These are phyloP conservation scores for Parastagonospora nodorum DNA, from an alignment of 2,329 filamentous ascomycete species.

Conservation along the genomic window DNA sequence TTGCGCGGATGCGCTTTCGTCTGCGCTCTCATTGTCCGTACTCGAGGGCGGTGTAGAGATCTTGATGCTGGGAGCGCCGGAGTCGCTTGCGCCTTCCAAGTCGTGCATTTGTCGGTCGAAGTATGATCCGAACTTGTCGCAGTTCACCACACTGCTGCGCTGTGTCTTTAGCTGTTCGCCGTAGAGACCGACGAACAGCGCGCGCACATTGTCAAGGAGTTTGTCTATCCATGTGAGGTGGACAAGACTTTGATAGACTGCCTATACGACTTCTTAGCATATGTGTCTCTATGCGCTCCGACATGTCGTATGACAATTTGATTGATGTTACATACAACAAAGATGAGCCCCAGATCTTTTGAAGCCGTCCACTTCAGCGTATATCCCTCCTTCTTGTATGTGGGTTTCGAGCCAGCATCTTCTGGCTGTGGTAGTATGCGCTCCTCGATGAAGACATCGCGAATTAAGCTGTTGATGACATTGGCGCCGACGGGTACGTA, in stretches of 20 bases:
- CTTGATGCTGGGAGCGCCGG: conserved; percentile 47
- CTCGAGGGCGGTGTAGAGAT: conserved; percentile 55
- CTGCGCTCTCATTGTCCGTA: conserved; percentile 54
- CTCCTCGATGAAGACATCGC: conserved; percentile 97
- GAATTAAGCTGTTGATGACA: conserved; percentile 92
- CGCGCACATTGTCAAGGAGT: conserved; percentile 91
- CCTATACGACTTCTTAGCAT: conserved; percentile 57
- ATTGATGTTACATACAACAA: conserved; percentile 70
- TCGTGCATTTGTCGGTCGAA: conserved; percentile 92
- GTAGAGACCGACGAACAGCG: conserved; percentile 89
- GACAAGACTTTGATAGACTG: conserved; percentile 93
- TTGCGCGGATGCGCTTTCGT: conserved; percentile 59
- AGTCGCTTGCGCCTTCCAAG: conserved; percentile 65
- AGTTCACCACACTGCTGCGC: conserved; percentile 78
- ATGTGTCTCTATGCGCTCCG: not conserved
- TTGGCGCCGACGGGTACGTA: conserved; percentile 80
- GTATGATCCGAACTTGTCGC: conserved; percentile 80
- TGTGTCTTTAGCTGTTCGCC: conserved; percentile 83
- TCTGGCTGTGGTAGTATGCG: conserved; percentile 68
- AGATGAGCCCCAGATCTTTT: conserved; percentile 93
- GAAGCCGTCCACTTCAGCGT: conserved; percentile 91
- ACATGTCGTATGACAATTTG: not conserved
- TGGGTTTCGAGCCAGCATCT: conserved; percentile 67
- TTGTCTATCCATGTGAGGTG: conserved; percentile 97
- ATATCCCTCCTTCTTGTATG: conserved; percentile 90